Evolutionary conservation across 2,329 filamentous ascomycete genomes (phyloP).

Genomic region (Elsinoe ampelina): DNA sequence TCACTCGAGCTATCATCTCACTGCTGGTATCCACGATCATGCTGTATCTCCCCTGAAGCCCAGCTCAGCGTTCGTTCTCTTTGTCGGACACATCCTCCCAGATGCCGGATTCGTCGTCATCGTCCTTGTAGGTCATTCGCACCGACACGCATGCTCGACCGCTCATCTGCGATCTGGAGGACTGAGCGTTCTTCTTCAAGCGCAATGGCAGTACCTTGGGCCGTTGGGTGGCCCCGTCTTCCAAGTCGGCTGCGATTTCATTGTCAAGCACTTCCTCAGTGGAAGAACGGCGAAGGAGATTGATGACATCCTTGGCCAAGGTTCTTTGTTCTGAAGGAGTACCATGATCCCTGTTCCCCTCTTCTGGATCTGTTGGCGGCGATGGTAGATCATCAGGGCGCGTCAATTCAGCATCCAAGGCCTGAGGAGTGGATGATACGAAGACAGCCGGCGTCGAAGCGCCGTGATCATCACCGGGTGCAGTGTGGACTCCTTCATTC

Average conservation of each 20-base stretch:
- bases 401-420: too few species aligned
- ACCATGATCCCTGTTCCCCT: neutral
- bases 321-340: neutral
- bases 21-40: too few species aligned
- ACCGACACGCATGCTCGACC: neutral
- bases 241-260: neutral
- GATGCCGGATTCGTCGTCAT: neutral
- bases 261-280: neutral
- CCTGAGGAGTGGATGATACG: too few species aligned
- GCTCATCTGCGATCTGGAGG: neutral
- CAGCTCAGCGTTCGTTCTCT: neutral
- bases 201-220: neutral
- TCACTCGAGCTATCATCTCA: too few species aligned
- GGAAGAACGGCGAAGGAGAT: neutral
- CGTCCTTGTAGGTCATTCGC: neutral
- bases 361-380: neutral
- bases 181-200: neutral
- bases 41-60: neutral
- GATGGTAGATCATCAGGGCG: neutral
- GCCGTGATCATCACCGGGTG: too few species aligned
- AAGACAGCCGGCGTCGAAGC: too few species aligned
- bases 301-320: neutral
- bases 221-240: neutral
- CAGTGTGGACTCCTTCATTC: too few species aligned
- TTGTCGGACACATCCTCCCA: slow-evolving; percentile 1